Base-by-base conservation (phyloP, 805 yeast genomes). In the Candida qinlingensis region DNA sequence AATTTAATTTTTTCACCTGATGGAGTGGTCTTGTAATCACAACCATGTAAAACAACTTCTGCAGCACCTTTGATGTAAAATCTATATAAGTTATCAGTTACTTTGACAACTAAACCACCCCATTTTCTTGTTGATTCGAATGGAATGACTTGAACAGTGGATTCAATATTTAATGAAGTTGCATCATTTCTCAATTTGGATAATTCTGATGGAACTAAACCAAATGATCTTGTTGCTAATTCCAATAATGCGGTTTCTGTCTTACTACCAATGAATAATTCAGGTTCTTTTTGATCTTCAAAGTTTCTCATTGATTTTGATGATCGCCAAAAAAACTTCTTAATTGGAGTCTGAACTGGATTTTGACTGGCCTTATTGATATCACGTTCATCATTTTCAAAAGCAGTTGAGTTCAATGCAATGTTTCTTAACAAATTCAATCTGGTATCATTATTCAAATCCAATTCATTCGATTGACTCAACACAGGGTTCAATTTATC, bases 91-190 rank as follows among this genome's bases (percentile, higher is more conserved):
- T 54, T 38, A 4, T 70, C 72, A 8, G 74, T 73, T 11, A 69
- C 65, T 46, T 74, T 73, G 45, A 84, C 74, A 6, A 90, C 83
- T 25, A 89, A 68, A 39, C 94, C 96, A 60, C 96, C 88, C 92
- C 96, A 94, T 70, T 94, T 94, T 60, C 96, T 76, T 4, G 87
- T 75, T 50, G 96, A 87, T 69, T 94, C 98, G 63, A 94, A 94
- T 1, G 99, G 97, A 48, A 91, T 80, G 5, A 80, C 70, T 66
- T 88, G 95, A 2, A 76, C 85, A 37, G 87, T 67, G 25, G 70
- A 61, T 29, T 66, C 65, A 13, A 70, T 52, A 10, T 68, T 62
- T 12, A 72, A 51, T 5, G 55, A 42, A 3, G 45, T 7, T 5
- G 68, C 59, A 45, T 70, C 55, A 26, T 59, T 53, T 51, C 84